Percentiles rank a stretch among this genome's conserved stretches.
Evolutionary conservation across 768 basidiomycete species (phyloP).

Genomic region (Amanita molliuscula): DNA sequence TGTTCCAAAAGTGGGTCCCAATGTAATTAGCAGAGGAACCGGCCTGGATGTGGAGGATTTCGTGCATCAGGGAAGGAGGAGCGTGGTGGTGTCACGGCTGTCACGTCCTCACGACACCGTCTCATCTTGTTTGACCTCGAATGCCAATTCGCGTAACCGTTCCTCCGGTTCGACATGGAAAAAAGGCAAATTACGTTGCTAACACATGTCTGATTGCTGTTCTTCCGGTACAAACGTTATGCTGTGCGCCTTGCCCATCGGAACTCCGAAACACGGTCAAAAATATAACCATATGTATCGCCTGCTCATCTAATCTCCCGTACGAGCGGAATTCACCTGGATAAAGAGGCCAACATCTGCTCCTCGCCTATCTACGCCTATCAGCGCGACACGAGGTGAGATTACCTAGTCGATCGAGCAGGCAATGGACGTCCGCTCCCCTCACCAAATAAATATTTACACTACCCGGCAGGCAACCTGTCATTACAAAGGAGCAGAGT

Average conservation of each 20-base stretch:
- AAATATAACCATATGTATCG: neutral
- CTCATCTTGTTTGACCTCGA: neutral
- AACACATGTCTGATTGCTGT: neutral
- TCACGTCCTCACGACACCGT: conserved; percentile 1
- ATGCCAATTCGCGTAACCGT: neutral
- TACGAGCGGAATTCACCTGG: neutral
- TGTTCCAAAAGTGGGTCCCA: conserved; percentile 78
- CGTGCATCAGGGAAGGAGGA: conserved; percentile 39
- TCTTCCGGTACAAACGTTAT: neutral
- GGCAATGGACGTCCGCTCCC: neutral
- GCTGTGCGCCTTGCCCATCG: neutral
- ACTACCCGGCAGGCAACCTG: neutral
- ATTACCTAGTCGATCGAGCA: neutral
- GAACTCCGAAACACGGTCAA: neutral
- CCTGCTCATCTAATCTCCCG: neutral
- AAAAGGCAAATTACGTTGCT: neutral
- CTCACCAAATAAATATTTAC: neutral
- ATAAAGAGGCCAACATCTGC: neutral
- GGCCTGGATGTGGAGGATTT: conserved; percentile 73
- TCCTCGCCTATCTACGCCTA: conserved; percentile 6
- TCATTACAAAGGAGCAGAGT: neutral
- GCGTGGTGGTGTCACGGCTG: neutral
- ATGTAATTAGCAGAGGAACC: conserved; percentile 56
- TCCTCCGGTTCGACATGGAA: neutral
- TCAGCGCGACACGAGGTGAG: neutral